Base-by-base conservation (phyloP, 73 alveolate genomes). In the Breviolum minutum region DNA sequence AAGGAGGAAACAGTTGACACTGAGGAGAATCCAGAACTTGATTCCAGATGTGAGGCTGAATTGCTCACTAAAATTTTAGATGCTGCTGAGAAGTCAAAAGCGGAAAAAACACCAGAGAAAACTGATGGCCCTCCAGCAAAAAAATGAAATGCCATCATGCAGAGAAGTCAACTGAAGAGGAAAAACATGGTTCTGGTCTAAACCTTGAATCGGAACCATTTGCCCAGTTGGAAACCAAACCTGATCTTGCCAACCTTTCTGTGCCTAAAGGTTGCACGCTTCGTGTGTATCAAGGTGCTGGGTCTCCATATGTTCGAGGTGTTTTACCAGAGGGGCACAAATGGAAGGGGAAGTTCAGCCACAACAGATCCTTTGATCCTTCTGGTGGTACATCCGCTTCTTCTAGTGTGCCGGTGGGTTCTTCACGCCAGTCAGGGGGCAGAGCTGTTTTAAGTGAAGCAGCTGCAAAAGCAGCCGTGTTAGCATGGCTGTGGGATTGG, bases 401-500 rank as follows among this genome's bases (percentile, higher is more conserved):
- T n/a, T n/a, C 86, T 9, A 30, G 14, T 29, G 27, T 63, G 30
- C 14, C 19, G 8, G 86, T 63, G 7, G 16, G 63, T n/a, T 8
- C 27, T 30, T 71, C 81, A 20, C 12, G 81, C 30, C 30, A 61
- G 86, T 30, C 86, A 77, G 24, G 27, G 16, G 86, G 86, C 11
- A 9, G 86, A 77, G 86, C 86, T 8, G 19, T 63, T 26, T 16
- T 77, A 63, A 77, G 63, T 29, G 86, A 77, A 77, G 86, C 86
- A 29, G 86, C 86, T 77, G 86, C 86, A 17, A 77, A 63, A 30
- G 86, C 86, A 29, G 63, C 86, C 30, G 86, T 77, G 62, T 8
- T n/a, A 30, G 86, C 86, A 9, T 77, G 86, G 86, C 22, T 77
- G 86, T 77, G 86, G 61, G 86, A 77, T 29, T 77, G 86, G 86